These are phyloP conservation scores for Dichotomocladium elegans DNA, from an alignment of 371 early-diverging fungal genomes.

Conservation along the genomic window DNA sequence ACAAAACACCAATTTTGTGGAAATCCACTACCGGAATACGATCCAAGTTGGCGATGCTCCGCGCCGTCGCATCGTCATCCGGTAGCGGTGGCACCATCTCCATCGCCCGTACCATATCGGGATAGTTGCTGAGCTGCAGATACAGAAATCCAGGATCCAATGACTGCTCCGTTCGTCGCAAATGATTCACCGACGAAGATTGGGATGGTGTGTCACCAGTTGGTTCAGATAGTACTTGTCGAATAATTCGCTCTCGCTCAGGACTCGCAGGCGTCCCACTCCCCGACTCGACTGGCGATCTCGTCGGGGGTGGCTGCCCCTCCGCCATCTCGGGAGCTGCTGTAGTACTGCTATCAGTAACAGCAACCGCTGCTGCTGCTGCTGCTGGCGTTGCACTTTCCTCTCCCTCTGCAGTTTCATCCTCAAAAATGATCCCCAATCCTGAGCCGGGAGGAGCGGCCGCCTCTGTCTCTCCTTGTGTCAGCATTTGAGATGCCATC, in stretches of 20 bases:
- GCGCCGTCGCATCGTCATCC: constrained; percentile 68
- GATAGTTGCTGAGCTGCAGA: constrained; percentile 69
- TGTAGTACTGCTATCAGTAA: not conserved
- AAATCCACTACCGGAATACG: constrained; percentile 88
- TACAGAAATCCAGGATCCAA: constrained; percentile 64
- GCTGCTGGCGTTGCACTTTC: not conserved
- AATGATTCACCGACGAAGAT: not conserved
- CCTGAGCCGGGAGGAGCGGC: constrained; percentile 16
- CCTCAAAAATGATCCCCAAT: constrained; percentile 17
- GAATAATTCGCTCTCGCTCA: constrained; percentile 5
- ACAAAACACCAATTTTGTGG: constrained; percentile 93
- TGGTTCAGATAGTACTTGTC: constrained; percentile 29
- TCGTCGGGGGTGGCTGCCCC: not conserved
- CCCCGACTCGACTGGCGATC: no score
- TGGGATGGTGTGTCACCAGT: not conserved
- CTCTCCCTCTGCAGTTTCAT: not conserved
- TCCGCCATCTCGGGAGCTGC: not conserved
- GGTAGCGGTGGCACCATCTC: constrained; percentile 70
- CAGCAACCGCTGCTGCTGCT: not conserved
- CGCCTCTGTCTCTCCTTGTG: not conserved
- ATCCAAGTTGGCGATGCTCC: constrained; percentile 82
- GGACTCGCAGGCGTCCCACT: not conserved
- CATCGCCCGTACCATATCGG: constrained; percentile 52
- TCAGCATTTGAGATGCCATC: constrained; percentile 12
- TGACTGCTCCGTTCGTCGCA: constrained; percentile 44